Conservation (phyloP, 1,139 yeast genomes). For the Yamadazyma dendronema region DNA sequence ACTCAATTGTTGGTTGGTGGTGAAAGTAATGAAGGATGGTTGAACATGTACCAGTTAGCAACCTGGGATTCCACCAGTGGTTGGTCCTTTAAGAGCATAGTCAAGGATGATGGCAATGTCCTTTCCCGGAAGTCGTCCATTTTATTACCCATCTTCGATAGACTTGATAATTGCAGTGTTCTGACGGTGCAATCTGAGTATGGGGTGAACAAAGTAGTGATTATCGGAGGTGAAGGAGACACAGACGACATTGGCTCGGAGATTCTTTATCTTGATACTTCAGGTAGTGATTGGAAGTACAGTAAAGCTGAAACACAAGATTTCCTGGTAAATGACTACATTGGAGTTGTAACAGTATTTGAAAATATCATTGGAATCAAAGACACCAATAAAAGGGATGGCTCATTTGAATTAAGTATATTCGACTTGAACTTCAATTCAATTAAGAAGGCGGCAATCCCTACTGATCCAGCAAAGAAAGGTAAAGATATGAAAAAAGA, state of each 20-base stretch:
- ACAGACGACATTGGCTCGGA: constrained; percentile 20
- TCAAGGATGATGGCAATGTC: constrained; percentile 16
- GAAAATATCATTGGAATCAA: constrained; percentile 34
- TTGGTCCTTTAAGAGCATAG: constrained; percentile 37
- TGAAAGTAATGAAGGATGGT: constrained; percentile 38
- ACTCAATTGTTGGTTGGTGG: constrained; percentile 44
- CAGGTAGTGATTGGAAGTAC: constrained; percentile 32
- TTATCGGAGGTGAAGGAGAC: constrained; percentile 37
- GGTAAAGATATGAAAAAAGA: constrained; percentile 7
- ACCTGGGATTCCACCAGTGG: constrained; percentile 46
- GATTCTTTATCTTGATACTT: constrained; percentile 24
- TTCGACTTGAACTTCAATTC: constrained; percentile 19
- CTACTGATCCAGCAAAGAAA: constrained; percentile 7
- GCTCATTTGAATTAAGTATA: constrained; percentile 9
- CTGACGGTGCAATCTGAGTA: constrained; percentile 22
- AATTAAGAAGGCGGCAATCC: constrained; percentile 16
- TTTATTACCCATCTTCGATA: constrained; percentile 34
- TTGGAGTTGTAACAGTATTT: constrained; percentile 46
- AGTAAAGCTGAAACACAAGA: constrained; percentile 21
- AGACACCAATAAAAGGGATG: constrained; percentile 13
- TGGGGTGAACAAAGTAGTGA: constrained; percentile 25
- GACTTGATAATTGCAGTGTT: constrained; percentile 18
- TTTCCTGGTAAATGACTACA: constrained; percentile 25
- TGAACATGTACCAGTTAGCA: constrained; percentile 46
- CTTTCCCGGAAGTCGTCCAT: constrained; percentile 31